Percentiles rank a stretch among this genome's conserved stretches.
phyloP scores from a whole-genome alignment of 306 rosid genomes.

The Rosa chinensis region DNA sequence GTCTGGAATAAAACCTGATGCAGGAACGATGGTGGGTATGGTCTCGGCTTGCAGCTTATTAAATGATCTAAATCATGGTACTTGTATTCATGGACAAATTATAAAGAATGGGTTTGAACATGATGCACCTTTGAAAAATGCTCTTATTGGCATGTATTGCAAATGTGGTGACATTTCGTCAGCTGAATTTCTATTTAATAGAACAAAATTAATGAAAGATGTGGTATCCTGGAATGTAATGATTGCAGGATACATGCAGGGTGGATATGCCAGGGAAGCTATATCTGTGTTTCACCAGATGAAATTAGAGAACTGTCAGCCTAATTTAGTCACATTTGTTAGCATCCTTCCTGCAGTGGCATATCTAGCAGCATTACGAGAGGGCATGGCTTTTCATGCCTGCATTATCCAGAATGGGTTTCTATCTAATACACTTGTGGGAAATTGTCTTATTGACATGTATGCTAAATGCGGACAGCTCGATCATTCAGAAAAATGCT shows the following conservation, averaged over 20 bases:
- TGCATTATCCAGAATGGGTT: slow-evolving; percentile 57
- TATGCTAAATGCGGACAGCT: slow-evolving; percentile 72
- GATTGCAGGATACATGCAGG: slow-evolving; percentile 57
- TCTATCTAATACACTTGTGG: slow-evolving; percentile 39
- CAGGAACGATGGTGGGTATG: slow-evolving; percentile 56
- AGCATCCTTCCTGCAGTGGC: slow-evolving; percentile 61
- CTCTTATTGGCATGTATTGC: slow-evolving; percentile 61
- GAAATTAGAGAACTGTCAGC: slow-evolving; percentile 47
- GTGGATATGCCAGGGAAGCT: slow-evolving; percentile 43
- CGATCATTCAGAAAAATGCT: slow-evolving; percentile 54
- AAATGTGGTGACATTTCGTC: slow-evolving; percentile 56
- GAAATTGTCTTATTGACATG: slow-evolving; percentile 64
- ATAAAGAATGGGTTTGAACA: slow-evolving; percentile 52
- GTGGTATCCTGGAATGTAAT: slow-evolving; percentile 62
- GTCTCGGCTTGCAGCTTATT: slow-evolving; percentile 42
- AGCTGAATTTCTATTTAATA: slow-evolving; percentile 48
- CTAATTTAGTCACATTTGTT: slow-evolving; percentile 56
- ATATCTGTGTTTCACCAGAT: slow-evolving; percentile 46
- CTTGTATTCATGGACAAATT: slow-evolving; percentile 52
- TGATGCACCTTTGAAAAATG: slow-evolving; percentile 45
- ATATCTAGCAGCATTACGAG: slow-evolving; percentile 44
- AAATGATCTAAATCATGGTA: slow-evolving; percentile 40
- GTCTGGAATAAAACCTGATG: slow-evolving; percentile 52
- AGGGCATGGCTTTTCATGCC: slow-evolving; percentile 66
- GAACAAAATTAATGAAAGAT: slow-evolving; percentile 37